Evolutionary conservation across 2,329 filamentous ascomycete species (phyloP).

Genomic region (Colletotrichum coccodes): DNA sequence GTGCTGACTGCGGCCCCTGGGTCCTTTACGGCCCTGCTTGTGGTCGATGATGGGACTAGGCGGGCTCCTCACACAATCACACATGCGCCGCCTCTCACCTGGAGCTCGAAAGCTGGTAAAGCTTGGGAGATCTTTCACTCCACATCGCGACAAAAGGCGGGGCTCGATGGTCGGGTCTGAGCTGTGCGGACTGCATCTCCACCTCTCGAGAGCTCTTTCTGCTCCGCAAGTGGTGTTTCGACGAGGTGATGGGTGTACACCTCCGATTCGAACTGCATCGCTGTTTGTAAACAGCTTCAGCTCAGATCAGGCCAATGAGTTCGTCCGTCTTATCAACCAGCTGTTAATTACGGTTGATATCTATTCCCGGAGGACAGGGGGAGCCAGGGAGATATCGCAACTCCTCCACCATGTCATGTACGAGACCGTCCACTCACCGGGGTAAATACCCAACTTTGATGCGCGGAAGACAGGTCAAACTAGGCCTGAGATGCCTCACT

Average conservation of each 20-base stretch:
- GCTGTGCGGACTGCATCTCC: neutral
- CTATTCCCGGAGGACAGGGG: neutral
- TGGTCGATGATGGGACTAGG: neutral
- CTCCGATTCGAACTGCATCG: neutral
- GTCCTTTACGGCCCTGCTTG: neutral
- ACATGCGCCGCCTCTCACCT: neutral
- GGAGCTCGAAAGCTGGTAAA: neutral
- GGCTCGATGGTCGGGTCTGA: neutral
- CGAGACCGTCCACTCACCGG: neutral
- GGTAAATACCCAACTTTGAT: constrained; percentile 13
- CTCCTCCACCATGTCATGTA: neutral
- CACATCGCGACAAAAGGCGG: constrained; percentile 1
- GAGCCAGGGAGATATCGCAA: neutral
- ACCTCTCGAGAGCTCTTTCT: neutral
- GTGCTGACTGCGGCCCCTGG: constrained; percentile 19
- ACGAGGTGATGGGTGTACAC: neutral
- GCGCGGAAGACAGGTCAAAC: neutral
- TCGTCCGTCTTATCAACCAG: neutral
- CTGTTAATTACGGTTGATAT: neutral
- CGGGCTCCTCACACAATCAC: neutral
- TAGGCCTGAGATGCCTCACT: neutral
- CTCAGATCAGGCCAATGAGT: neutral
- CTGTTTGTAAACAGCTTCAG: neutral
- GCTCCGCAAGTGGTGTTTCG: neutral
- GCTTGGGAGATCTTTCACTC: neutral